Evolutionary conservation across 176 grass and related monocot species (phyloP), one percentile per base, ranked within the genome.

Genomic region (Neostapfia colusana): DNA sequence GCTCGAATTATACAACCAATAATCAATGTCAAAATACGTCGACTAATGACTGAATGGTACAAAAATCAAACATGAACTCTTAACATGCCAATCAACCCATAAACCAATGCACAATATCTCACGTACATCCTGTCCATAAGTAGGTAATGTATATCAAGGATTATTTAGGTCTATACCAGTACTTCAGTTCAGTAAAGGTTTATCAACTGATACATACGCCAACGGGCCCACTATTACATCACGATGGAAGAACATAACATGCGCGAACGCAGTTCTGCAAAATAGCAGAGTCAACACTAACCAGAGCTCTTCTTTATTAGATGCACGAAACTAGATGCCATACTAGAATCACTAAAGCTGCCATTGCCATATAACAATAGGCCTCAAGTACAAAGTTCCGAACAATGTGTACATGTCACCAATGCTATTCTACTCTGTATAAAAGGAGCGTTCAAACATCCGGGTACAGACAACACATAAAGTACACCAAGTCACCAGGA

Each of bases 361-460:
- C 21, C 64, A 65, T 81, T 76, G 64, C 65, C 76, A 69, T 74
- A 80, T 71, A 84, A 81, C 55, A 83, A 62, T 12, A 64, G 54
- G 86, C 41, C 51, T 67, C 75, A 28, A 69, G 48, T 84, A 84
- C 70, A 81, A 59, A 57, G 65, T 79, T 65, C 63, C 50, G 31
- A 79, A 79, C 76, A 88, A 80, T 84, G 81, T 80, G 77, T 79
- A 84, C 75, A 84, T 69, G 71, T 49, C 38, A 18, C 39, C 74
- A 75, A 40, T 21, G 40, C 68, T 83, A 84, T 65, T 48, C 81
- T 84, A 76, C 63, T 79, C 57, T 79, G 58, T 86, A 87, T 72
- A 75, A 69, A 79, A 80, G 58, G 53, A 84, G 54, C 26, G 38
- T 76, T 65, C 21, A 28, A 25, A 27, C 63, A 71, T 10, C 10